These are phyloP conservation scores for Schwanniomyces sp. DNA, from an alignment of 805 yeast species.

Conservation along the genomic window DNA sequence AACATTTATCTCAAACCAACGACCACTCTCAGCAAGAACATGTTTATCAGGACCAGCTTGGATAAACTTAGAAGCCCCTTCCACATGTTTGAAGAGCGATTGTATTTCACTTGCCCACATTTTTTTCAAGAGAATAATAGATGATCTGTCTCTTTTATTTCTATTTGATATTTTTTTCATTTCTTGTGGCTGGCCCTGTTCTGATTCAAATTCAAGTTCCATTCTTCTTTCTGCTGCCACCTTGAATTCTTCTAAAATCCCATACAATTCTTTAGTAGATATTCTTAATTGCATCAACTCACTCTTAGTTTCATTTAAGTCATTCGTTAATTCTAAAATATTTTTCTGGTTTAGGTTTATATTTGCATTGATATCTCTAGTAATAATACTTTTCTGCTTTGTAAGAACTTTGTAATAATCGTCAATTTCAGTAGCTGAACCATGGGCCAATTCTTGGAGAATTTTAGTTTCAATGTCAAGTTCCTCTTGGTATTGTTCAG, in stretches of 20 bases:
- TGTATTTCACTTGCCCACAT: constrained; percentile 79
- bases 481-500: constrained; percentile 6
- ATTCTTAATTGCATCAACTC: constrained; percentile 63
- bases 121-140: constrained; percentile 70
- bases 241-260: constrained; percentile 56
- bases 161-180: not conserved
- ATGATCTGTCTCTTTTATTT: constrained; percentile 55
- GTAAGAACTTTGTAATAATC: constrained; percentile 58
- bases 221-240: constrained; percentile 61
- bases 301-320: constrained; percentile 60
- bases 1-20: constrained; percentile 85
- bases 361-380: constrained; percentile 55
- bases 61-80: constrained; percentile 82
- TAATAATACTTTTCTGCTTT: constrained; percentile 49
- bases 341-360: constrained; percentile 64
- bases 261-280: constrained; percentile 58
- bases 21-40: constrained; percentile 71
- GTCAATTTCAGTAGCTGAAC: constrained; percentile 72
- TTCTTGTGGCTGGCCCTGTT: constrained; percentile 2
- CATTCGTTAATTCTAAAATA: constrained; percentile 57
- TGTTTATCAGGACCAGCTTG: constrained; percentile 80
- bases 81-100: constrained; percentile 75
- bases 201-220: constrained; percentile 40
- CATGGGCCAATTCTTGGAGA: constrained; percentile 49
- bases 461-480: constrained; percentile 17